These are phyloP conservation scores for Solanum ossicruentum DNA, from an alignment of 257 asterid genomes.

Conservation along the genomic window DNA sequence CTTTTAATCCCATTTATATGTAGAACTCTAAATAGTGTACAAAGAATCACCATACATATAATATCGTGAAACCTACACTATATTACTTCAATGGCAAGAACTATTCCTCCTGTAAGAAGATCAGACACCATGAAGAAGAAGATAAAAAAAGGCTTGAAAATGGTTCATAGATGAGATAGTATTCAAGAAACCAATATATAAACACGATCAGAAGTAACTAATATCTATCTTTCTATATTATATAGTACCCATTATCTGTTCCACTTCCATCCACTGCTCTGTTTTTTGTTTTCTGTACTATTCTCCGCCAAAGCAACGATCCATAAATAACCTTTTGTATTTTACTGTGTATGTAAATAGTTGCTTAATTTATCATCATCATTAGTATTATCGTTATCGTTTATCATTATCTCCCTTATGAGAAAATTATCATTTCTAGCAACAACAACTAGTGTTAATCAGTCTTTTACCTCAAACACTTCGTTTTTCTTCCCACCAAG, in stretches of 20 bases:
- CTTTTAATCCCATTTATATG: neutral
- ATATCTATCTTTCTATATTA: neutral
- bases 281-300: neutral
- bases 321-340: neutral
- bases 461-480: neutral
- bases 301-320: neutral
- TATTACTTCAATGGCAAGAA: too few relatives aligned
- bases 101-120: too few relatives aligned
- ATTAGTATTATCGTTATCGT: neutral
- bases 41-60: too few relatives aligned
- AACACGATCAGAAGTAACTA: neutral
- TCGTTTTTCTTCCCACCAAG: neutral
- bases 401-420: conserved; percentile 20
- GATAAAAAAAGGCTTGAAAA: neutral
- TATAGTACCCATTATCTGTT: neutral
- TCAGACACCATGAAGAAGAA: too few relatives aligned
- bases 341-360: neutral
- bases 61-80: too few relatives aligned
- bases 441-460: neutral
- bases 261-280: neutral
- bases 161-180: neutral
- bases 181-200: neutral
- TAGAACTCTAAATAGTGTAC: too few relatives aligned
- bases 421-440: conserved; percentile 18
- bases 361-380: neutral